Percentiles rank a stretch among this genome's conserved stretches.
These are phyloP conservation scores for Starmerella kuoi DNA, from an alignment of 805 yeast species.

Conservation along the genomic window DNA sequence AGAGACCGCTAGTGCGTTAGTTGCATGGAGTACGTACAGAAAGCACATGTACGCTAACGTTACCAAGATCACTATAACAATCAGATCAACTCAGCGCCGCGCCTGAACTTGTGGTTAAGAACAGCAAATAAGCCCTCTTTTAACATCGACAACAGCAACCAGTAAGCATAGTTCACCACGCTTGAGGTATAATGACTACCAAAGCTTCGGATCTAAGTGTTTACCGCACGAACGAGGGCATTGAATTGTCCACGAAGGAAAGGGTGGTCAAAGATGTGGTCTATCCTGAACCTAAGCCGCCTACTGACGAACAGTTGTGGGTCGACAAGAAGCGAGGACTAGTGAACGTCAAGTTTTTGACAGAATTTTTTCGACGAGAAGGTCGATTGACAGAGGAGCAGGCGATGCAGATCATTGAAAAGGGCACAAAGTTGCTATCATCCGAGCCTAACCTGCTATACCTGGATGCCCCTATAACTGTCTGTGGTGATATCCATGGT, in stretches of 20 bases:
- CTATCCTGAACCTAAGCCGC: constrained; percentile 54
- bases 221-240: constrained; percentile 36
- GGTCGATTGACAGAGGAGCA: constrained; percentile 68
- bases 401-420: constrained; percentile 49
- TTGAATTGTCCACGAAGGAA: constrained; percentile 41
- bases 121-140: too few species aligned
- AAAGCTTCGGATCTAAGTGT: constrained; percentile 4
- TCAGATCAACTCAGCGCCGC: too few species aligned
- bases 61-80: too few species aligned
- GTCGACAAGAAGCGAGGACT: constrained; percentile 35
- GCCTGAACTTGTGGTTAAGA: too few species aligned
- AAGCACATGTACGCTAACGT: too few species aligned
- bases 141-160: too few species aligned
- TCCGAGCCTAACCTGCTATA: constrained; percentile 67
- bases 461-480: constrained; percentile 87
- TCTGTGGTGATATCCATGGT: constrained; percentile 97
- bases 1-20: too few species aligned
- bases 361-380: constrained; percentile 62
- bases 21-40: too few species aligned
- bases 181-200: too few species aligned
- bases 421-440: constrained; percentile 51
- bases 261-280: constrained; percentile 46
- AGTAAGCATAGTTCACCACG: too few species aligned
- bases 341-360: constrained; percentile 62
- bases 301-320: constrained; percentile 60